Conservation (phyloP, 257 asterid genomes). For the Scutellaria minor region DNA sequence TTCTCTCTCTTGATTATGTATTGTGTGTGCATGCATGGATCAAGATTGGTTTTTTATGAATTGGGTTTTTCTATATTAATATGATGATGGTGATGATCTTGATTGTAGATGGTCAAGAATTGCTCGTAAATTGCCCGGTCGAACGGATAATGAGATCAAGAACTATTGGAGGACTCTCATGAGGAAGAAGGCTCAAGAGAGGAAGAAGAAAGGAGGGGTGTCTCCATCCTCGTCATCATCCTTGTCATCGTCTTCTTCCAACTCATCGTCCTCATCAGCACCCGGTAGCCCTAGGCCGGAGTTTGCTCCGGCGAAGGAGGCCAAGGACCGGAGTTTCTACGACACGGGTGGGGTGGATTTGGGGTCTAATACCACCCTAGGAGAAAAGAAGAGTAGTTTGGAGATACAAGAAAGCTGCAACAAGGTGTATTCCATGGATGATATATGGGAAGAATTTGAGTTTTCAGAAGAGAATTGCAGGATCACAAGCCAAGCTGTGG, state of each 20-base stretch:
- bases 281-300: constrained; percentile 39
- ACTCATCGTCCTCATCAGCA: constrained; percentile 46
- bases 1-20: not conserved
- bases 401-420: constrained; percentile 41
- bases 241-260: constrained; percentile 50
- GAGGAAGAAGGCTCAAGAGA: constrained; percentile 84
- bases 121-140: constrained; percentile 83
- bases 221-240: constrained; percentile 47
- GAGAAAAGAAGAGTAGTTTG: constrained; percentile 37
- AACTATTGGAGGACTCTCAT: constrained; percentile 87
- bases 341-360: constrained; percentile 55
- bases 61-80: too few species aligned
- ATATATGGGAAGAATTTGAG: constrained; percentile 81
- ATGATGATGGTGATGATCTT: not conserved
- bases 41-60: too few species aligned
- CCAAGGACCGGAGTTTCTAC: constrained; percentile 51
- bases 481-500: constrained; percentile 40
- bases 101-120: constrained; percentile 84
- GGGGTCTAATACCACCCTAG: not conserved
- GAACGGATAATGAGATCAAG: constrained; percentile 92
- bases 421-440: constrained; percentile 68
- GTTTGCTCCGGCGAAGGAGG: constrained; percentile 24
- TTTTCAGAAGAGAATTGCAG: constrained; percentile 43
- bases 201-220: constrained; percentile 49
- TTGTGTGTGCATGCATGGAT: not conserved